These are phyloP conservation scores for Stachybotrys chlorohalonatus DNA, from an alignment of 2,329 filamentous ascomycete genomes.

Conservation along the genomic window DNA sequence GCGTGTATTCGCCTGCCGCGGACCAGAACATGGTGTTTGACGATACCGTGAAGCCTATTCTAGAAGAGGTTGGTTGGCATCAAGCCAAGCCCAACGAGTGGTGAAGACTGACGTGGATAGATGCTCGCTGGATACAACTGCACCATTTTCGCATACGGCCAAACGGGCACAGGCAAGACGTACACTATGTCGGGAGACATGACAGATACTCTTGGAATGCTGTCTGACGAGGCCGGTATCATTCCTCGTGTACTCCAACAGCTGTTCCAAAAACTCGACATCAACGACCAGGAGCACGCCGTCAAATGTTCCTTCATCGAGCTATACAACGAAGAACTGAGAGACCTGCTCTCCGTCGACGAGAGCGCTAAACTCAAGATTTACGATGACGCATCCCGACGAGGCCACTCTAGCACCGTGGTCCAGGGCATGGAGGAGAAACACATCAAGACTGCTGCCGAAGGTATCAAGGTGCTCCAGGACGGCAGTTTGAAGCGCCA, in stretches of 20 bases:
- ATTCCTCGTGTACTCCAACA: conserved; percentile 85
- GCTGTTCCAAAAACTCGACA: conserved; percentile 76
- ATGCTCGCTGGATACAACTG: conserved; percentile 95
- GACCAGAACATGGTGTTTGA: conserved; percentile 94
- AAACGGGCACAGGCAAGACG: conserved; percentile 96
- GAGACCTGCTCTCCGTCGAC: conserved; percentile 76
- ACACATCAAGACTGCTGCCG: conserved; percentile 75
- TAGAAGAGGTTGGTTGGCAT: conserved; percentile 65
- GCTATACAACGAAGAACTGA: conserved; percentile 93
- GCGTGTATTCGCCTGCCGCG: conserved; percentile 89
- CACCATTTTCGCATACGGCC: conserved; percentile 97
- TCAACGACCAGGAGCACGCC: conserved; percentile 70
- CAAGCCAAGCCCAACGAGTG: not conserved
- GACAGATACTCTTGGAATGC: conserved; percentile 72
- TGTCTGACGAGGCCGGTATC: conserved; percentile 89
- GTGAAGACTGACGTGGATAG: conserved; percentile 31
- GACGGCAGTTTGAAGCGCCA: conserved; percentile 88
- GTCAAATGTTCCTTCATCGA: conserved; percentile 99
- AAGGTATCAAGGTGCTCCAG: conserved; percentile 83
- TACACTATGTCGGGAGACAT: conserved; percentile 99
- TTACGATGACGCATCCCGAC: conserved; percentile 81
- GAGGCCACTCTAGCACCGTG: conserved; percentile 74
- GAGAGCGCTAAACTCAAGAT: conserved; percentile 87
- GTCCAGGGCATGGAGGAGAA: conserved; percentile 98
- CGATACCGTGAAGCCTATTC: conserved; percentile 84